These are phyloP conservation scores for Aspergillus sp. DNA, from an alignment of 2,329 filamentous ascomycete species.

Conservation along the genomic window DNA sequence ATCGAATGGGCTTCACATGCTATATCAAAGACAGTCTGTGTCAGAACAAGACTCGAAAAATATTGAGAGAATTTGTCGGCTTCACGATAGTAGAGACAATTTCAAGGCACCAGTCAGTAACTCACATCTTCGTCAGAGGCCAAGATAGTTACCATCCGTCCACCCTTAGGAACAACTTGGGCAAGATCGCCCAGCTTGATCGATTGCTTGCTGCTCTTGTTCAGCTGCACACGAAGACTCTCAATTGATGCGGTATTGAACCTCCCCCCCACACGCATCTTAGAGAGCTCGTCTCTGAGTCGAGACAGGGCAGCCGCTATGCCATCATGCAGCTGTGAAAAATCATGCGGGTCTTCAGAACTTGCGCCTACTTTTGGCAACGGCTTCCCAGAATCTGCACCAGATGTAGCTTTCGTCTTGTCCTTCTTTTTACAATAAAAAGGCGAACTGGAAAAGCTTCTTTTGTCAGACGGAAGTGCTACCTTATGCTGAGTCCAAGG, in stretches of 20 bases:
- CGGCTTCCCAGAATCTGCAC: constrained; percentile 33
- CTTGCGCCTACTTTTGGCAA: constrained; percentile 34
- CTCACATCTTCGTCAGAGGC: constrained; percentile 65
- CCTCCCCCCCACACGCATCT: constrained; percentile 63
- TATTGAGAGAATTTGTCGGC: neutral
- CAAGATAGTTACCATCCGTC: constrained; percentile 62
- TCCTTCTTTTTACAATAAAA: constrained; percentile 57
- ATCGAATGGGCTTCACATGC: constrained; percentile 49
- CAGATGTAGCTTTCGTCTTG: constrained; percentile 50
- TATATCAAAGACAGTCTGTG: constrained; percentile 20
- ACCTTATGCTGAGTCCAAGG: neutral
- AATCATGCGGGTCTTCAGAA: constrained; percentile 61
- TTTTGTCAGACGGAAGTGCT: neutral
- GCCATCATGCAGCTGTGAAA: constrained; percentile 58
- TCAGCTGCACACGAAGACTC: constrained; percentile 60
- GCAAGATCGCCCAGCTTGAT: constrained; percentile 64
- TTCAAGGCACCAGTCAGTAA: constrained; percentile 16
- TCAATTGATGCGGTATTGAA: constrained; percentile 66
- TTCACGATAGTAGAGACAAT: neutral
- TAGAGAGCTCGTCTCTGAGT: constrained; percentile 63
- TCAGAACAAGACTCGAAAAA: neutral
- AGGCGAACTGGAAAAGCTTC: constrained; percentile 47
- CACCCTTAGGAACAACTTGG: constrained; percentile 66
- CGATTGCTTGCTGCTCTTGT: constrained; percentile 54
- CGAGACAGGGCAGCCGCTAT: constrained; percentile 58